Percentiles rank a stretch among this genome's conserved stretches.
phyloP scores from a whole-genome alignment of 2,329 filamentous ascomycete genomes.

The Aspergillus brunneoviolaceus region DNA sequence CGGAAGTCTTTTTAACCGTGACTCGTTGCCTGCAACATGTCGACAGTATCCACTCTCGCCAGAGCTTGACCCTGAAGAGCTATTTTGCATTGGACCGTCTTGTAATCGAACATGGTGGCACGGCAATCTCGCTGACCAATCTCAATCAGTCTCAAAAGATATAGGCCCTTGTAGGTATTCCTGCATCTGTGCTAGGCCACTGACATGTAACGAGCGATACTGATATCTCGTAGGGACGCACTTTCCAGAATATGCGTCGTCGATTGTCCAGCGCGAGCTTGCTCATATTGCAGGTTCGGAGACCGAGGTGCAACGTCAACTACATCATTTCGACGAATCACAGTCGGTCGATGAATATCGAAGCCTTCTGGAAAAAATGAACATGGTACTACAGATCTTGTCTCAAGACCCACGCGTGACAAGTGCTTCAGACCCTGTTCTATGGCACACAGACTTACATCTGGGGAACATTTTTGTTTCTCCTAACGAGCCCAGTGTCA shows the following conservation, averaged over 20 bases:
- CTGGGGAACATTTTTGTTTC: slow-evolving; percentile 28
- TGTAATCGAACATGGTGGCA: slow-evolving; percentile 11
- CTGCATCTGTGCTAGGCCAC: not conserved
- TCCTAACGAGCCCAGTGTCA: slow-evolving; percentile 17
- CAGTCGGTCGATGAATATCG: slow-evolving; percentile 11
- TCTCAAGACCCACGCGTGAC: slow-evolving; percentile 17
- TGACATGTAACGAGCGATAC: not conserved
- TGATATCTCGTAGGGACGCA: slow-evolving; percentile 16
- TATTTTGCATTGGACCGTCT: slow-evolving; percentile 21
- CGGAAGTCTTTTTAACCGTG: slow-evolving; percentile 31
- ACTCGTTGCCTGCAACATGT: slow-evolving; percentile 12
- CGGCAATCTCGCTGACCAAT: not conserved
- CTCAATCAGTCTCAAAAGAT: not conserved
- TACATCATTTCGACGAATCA: too few species aligned
- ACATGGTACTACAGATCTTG: slow-evolving; percentile 15
- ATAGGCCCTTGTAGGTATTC: slow-evolving; percentile 18
- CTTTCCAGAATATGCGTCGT: slow-evolving; percentile 17
- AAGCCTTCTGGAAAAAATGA: slow-evolving; percentile 17
- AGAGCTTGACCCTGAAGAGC: slow-evolving; percentile 16
- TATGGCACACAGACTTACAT: slow-evolving; percentile 27
- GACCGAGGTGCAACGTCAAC: too few species aligned
- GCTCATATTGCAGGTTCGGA: too few species aligned
- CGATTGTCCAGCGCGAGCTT: too few species aligned
- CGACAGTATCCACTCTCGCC: slow-evolving; percentile 10
- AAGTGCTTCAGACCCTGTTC: slow-evolving; percentile 10